Conservation (phyloP, 1,284 basidiomycete genomes). For the Marasmius fiardii region DNA sequence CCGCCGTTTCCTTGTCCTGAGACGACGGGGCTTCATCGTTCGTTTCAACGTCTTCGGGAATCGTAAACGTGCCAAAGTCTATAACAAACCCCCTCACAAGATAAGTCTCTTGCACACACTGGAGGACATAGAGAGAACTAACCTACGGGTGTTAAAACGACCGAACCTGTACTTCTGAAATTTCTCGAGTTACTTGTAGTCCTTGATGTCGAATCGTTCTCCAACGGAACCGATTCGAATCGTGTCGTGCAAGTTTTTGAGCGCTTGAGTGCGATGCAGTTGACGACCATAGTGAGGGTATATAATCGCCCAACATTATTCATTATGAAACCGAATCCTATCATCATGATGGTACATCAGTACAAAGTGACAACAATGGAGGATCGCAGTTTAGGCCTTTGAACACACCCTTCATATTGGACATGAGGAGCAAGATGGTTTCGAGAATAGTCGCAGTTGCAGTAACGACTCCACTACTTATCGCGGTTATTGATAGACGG, state of each 20-base stretch:
- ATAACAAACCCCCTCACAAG: background rate
- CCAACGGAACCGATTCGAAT: background rate
- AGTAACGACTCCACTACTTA: slow-evolving; percentile 7
- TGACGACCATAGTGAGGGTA: slow-evolving; percentile 10
- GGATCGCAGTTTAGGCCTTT: too few species aligned
- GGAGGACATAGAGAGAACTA: background rate
- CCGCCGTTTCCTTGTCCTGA: too few species aligned
- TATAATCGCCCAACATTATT: slow-evolving; percentile 8
- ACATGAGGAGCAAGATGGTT: slow-evolving; percentile 7
- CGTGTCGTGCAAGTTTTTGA: background rate
- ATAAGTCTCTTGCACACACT: too few species aligned
- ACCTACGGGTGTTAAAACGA: background rate
- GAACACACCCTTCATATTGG: background rate
- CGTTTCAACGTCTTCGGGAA: background rate
- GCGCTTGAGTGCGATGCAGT: slow-evolving; percentile 3
- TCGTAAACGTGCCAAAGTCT: background rate
- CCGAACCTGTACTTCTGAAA: background rate
- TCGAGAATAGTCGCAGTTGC: slow-evolving; percentile 5
- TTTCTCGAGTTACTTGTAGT: background rate
- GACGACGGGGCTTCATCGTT: too few species aligned
- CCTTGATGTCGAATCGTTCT: background rate
- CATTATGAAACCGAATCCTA: slow-evolving; percentile 8
- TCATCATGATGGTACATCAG: background rate
- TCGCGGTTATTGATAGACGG: slow-evolving; percentile 8
- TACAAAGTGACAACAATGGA: background rate